These are phyloP conservation scores for Xeromyces bisporus DNA, from an alignment of 495 filamentous ascomycete species.

Conservation along the genomic window DNA sequence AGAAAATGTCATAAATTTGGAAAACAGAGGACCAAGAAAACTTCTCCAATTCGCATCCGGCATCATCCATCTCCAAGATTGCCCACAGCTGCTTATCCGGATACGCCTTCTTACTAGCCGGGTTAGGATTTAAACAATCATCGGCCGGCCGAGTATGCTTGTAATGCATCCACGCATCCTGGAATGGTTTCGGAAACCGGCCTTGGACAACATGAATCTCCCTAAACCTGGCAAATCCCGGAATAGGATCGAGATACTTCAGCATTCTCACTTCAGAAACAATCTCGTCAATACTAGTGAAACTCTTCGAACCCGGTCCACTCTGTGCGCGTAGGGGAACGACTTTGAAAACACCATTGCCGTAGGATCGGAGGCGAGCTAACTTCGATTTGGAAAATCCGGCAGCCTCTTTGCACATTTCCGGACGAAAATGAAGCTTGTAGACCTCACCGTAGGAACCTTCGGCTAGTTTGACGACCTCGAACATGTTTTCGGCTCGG, in stretches of 20 bases:
- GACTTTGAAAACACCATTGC: constrained; percentile 33
- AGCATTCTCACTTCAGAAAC: constrained; percentile 56
- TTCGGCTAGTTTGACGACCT: constrained; percentile 32
- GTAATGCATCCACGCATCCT: constrained; percentile 48
- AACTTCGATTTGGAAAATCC: constrained; percentile 28
- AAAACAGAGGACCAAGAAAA: constrained; percentile 35
- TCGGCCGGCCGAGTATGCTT: constrained; percentile 34
- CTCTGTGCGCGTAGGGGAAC: constrained; percentile 29
- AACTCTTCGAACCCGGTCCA: constrained; percentile 29
- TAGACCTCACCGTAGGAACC: constrained; percentile 38
- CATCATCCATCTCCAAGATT: constrained; percentile 76
- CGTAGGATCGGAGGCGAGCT: constrained; percentile 22
- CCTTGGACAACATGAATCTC: constrained; percentile 60
- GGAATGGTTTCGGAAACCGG: constrained; percentile 41
- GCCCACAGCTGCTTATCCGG: constrained; percentile 55
- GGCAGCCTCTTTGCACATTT: constrained; percentile 19
- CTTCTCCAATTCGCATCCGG: constrained; percentile 58
- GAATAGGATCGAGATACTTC: constrained; percentile 56
- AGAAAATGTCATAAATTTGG: constrained; percentile 73
- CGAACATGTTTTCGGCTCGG: constrained; percentile 22
- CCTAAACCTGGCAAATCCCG: constrained; percentile 86
- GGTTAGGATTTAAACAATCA: constrained; percentile 48
- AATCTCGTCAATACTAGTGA: constrained; percentile 36
- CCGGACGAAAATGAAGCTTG: constrained; percentile 24
- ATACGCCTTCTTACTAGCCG: constrained; percentile 39